Evolutionary conservation across 805 yeast species (phyloP), one percentile per base, ranked within the genome.

Genomic region (Hanseniaspora hatyaiensis): DNA sequence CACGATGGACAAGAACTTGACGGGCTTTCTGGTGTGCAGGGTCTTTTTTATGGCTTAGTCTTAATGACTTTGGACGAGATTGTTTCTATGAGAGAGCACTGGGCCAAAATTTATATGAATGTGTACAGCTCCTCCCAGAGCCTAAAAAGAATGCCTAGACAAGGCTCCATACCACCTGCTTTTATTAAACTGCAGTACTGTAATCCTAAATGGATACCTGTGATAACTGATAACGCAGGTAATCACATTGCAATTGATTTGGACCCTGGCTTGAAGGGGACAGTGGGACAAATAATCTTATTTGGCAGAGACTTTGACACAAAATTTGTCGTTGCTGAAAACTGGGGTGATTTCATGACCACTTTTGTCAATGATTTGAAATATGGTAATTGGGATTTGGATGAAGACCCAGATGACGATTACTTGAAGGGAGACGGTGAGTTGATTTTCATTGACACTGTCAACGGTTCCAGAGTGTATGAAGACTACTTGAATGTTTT

Each of bases 261-360:
- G 51, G 79, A 84, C 2, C 89, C 92, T 1, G 95, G 86, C 6
- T 73, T 79, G 8, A 65, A 66, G 23, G 95, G 96, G 38, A 71
- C 69, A 50, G 78, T 82, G 74, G 98, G 97, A 32, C 98, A 89
- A 66, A 81, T 92, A 16, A 89, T 89, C 52, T 59, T 88, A 47
- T 89, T 84, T 63, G 98, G 98, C 33, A 78, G 96, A 59, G 97
- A 89, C 54, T 89, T 79, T 59, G 97, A 89, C 66, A 77, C 82
- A 32, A 89, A 89, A 61, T 86, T 75, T 63, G 88, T 83, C 32
- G 69, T 92, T 48, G 94, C 96, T 16, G 75, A 77, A 43, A 82
- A 81, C 49, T 89, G 94, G 80, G 95, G 94, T 15, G 92, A 83
- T 57, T 92, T 92, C 62, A 65, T 89, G 46, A 68, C 87, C 47